These are phyloP conservation scores for Apophysomyces variabilis DNA, from an alignment of 371 early-diverging fungal genomes.

Conservation along the genomic window DNA sequence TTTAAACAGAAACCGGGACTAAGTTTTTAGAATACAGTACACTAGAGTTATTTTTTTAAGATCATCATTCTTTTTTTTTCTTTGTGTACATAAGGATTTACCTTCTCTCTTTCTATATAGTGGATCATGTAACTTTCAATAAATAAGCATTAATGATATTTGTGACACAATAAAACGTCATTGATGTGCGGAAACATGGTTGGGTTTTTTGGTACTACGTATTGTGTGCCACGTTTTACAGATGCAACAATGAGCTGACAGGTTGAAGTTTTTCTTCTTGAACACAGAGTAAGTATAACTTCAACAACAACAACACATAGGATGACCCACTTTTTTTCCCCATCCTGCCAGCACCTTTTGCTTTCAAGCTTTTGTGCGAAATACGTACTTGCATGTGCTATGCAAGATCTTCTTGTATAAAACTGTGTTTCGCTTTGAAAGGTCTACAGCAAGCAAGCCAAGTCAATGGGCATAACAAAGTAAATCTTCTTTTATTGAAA, in stretches of 20 bases:
- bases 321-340: too few relatives aligned
- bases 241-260: background rate
- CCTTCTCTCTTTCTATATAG: background rate
- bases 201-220: background rate
- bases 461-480: background rate
- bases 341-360: too few relatives aligned
- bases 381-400: too few relatives aligned
- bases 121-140: conserved; percentile 1
- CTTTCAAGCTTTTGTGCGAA: too few relatives aligned
- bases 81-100: conserved; percentile 4
- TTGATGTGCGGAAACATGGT: background rate
- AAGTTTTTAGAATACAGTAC: conserved; percentile 9
- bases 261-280: background rate
- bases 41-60: conserved; percentile 5
- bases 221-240: conserved; percentile 6
- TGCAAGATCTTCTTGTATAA: too few relatives aligned
- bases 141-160: conserved; percentile 5
- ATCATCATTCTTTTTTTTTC: background rate
- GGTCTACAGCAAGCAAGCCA: too few relatives aligned
- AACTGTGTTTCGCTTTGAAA: too few relatives aligned
- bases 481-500: background rate
- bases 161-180: conserved; percentile 8
- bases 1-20: background rate
- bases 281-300: background rate
- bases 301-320: too few relatives aligned